Evolutionary conservation across 169 alveolate species (phyloP), one percentile per base, ranked within the genome.

Genomic region (Cryptosporidium bovis): DNA sequence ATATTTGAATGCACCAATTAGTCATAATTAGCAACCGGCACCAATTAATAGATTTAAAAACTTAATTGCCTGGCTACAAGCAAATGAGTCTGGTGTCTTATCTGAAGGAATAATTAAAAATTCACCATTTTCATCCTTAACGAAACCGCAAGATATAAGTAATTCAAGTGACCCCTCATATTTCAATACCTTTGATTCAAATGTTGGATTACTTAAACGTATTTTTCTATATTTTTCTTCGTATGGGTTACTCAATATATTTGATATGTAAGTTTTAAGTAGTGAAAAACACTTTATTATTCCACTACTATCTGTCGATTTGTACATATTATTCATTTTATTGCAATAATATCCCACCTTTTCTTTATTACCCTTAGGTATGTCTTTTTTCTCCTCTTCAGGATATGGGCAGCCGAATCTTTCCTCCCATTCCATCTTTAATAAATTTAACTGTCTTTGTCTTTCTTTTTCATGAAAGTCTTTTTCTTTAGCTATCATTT

Each of bases 321-420:
- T 91, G 85, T 89, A 87, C 20, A 83, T 82, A 29, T 90, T 91
- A 51, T 77, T 51, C 69, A 91, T 55, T 53, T 64, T 66, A 60
- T 82, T 91, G 71, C 94, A 90, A 51, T 77, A 91, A 71, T 68
- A 91, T 10, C 93, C 94, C 29, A 91, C 91, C 44, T 90, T 90
- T 58, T 90, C 87, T 40, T 67, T 82, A 77, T 44, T 62, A 10
- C 65, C 31, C 15, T 77, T 77, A 10, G 87, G 87, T 2, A 77
- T n/a, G 15, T 40, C 65, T 27, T 24, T 77, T 0, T 46, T 40
- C 62, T 77, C 33, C 13, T 77, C 87, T 60, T 77, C 87, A 8
- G 87, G 87, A 27, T 77, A 77, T 20, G 87, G 87, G 16, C 87
- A 77, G 27, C 94, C 93, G 53, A 91, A 91, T 50, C 94, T 69